These are phyloP conservation scores for Penstemon davidsonii DNA, from an alignment of 257 asterid species.

Conservation along the genomic window DNA sequence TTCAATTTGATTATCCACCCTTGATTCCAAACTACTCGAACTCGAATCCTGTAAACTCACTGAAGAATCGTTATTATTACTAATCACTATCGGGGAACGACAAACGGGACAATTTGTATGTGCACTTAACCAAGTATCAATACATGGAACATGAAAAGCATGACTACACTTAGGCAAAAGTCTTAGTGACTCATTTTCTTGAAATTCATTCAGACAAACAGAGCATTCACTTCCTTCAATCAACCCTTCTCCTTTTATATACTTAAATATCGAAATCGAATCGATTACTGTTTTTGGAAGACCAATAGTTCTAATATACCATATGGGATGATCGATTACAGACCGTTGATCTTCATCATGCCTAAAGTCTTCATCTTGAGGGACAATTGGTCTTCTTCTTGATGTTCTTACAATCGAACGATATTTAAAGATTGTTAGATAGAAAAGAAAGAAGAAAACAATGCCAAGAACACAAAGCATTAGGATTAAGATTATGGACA, in stretches of 20 bases:
- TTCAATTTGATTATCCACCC: conserved; percentile 11
- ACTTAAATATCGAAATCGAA: conserved; percentile 53
- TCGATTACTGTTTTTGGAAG: conserved; percentile 57
- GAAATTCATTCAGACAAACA: conserved; percentile 71
- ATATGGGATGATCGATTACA: conserved; percentile 53
- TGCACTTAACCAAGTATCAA: conserved; percentile 78
- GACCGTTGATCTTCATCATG: conserved; percentile 51
- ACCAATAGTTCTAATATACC: conserved; percentile 70
- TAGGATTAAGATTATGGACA: conserved; percentile 43
- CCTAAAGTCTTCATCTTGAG: background rate
- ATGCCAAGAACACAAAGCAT: conserved; percentile 59
- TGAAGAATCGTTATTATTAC: background rate
- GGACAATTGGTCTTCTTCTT: conserved; percentile 22
- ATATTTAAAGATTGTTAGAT: conserved; percentile 43
- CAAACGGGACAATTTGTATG: conserved; percentile 81
- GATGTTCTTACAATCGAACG: conserved; percentile 32
- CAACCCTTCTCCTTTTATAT: conserved; percentile 39
- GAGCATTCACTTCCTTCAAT: conserved; percentile 66
- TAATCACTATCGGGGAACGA: conserved; percentile 56
- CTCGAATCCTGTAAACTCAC: background rate
- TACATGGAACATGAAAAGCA: conserved; percentile 69
- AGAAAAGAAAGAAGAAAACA: conserved; percentile 44
- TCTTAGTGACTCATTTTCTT: conserved; percentile 64
- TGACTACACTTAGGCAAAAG: conserved; percentile 83
- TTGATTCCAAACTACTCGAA: conserved; percentile 9